Base-by-base conservation (phyloP, 129 eudicot genomes). In the Ambrosia artemisiifolia region DNA sequence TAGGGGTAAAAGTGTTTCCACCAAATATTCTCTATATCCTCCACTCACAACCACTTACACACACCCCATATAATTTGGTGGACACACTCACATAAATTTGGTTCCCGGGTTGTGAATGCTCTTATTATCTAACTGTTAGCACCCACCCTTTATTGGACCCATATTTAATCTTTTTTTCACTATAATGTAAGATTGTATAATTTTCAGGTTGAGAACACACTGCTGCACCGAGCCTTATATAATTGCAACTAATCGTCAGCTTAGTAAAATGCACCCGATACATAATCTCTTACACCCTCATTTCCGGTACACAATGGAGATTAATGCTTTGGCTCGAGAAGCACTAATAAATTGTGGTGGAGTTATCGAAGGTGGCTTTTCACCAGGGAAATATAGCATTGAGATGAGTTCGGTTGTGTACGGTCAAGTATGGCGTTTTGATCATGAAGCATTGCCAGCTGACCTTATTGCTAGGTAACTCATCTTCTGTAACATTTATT, bases 241-340 rank as follows among this genome's bases (percentile, higher is more conserved):
- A 63, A 91, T 91, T 18, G 97, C 92, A 9, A 53, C 84, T 7
- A 83, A 85, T 28, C 81, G 97, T 30, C 97, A 91, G n/a, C 88
- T 91, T 24, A 88, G 95, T 67, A 79, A 83, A 43, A 79, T 87
- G 89, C 97, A 91, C 54, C 95, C 95, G 1, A 85, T 91, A n/a
- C 70, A 77, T 63, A 75, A 85, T 51, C 79, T 91, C 16, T 35
- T 91, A 11, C 81, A 75, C 34, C 97, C 97, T 54, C 91, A 91
- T 78, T 76, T 85, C 7, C 87, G 95, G 9, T 91, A 83, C 86
- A 91, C 95, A 1, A 87, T 91, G 97, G 85, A 85, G 81, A 91
- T 91, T 24, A 91, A 91, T 60, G 88, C 90, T 24, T 65, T 88
- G 66, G 92, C 92, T 49, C 83, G 97, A 43, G 65, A 72, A 60